phyloP scores from a whole-genome alignment of 164 flowering plant species.

The Akebia trifoliata region DNA sequence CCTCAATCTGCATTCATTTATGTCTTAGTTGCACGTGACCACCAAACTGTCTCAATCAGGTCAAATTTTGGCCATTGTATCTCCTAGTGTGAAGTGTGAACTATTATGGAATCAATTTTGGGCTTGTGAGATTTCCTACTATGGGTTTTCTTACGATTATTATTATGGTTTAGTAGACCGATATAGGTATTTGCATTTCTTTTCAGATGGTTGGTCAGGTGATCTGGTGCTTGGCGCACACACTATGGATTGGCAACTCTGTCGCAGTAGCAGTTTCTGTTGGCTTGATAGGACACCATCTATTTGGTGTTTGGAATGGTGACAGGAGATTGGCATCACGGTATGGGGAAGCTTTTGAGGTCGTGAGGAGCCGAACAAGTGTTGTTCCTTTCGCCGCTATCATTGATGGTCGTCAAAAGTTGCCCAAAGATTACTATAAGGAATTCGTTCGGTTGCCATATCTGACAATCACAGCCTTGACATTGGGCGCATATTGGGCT shows the following conservation, averaged over 20 bases:
- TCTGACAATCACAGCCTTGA: constrained; percentile 57
- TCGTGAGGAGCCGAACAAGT: constrained; percentile 72
- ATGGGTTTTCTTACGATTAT: too few species aligned
- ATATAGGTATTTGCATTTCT: neutral
- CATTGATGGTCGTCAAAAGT: constrained; percentile 83
- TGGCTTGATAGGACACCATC: constrained; percentile 87
- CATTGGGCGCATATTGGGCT: constrained; percentile 72
- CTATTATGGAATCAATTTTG: too few species aligned
- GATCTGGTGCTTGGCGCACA: constrained; percentile 95
- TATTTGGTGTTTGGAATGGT: constrained; percentile 98
- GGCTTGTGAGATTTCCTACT: too few species aligned
- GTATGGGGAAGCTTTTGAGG: constrained; percentile 77
- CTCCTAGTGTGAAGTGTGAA: too few species aligned
- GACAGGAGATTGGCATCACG: constrained; percentile 69
- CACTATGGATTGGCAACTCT: constrained; percentile 88
- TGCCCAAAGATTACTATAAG: constrained; percentile 78
- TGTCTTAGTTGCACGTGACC: too few species aligned
- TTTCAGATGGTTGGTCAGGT: constrained; percentile 95
- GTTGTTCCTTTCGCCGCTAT: constrained; percentile 91
- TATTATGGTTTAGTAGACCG: neutral
- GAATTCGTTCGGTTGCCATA: constrained; percentile 80
- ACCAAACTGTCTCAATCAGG: too few species aligned
- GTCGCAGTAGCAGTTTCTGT: constrained; percentile 87
- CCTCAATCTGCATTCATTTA: too few species aligned
- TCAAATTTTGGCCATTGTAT: too few species aligned